Evolutionary conservation across 371 early-diverging fungal species (phyloP).

Genomic region (Mucor circinelloides): DNA sequence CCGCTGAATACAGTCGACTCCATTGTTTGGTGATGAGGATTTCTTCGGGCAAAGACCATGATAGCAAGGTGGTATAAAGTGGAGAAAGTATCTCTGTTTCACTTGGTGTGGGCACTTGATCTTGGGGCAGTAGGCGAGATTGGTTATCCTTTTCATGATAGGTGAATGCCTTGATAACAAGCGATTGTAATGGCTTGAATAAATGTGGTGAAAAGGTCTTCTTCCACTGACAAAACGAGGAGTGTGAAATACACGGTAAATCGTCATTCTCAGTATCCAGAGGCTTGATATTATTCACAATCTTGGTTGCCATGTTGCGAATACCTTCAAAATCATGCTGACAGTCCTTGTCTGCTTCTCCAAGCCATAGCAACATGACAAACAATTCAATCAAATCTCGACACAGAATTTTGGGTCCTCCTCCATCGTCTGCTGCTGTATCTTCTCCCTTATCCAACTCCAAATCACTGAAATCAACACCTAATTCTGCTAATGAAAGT

Average conservation of each 20-base stretch:
- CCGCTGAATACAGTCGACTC: constrained; percentile 55
- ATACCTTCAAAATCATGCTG: constrained; percentile 5
- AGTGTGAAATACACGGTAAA: constrained; percentile 22
- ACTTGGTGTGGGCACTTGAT: constrained; percentile 27
- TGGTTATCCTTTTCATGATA: constrained; percentile 13
- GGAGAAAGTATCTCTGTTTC: constrained; percentile 42
- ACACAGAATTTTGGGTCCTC: constrained; percentile 22
- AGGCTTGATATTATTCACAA: constrained; percentile 19
- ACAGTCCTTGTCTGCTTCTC: constrained; percentile 20
- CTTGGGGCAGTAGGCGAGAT: constrained; percentile 15
- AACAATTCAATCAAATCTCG: constrained; percentile 40
- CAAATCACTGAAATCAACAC: constrained; percentile 42
- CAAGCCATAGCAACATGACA: constrained; percentile 43
- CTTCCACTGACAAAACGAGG: constrained; percentile 42
- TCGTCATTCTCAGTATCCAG: neutral
- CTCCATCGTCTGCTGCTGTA: neutral
- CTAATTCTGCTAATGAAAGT: constrained; percentile 40
- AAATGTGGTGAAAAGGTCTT: constrained; percentile 51
- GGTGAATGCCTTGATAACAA: constrained; percentile 53
- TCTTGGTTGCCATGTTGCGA: neutral
- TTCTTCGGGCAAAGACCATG: constrained; percentile 50
- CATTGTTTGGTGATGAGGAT: constrained; percentile 37
- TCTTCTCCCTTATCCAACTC: constrained; percentile 19
- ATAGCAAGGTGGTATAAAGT: constrained; percentile 43
- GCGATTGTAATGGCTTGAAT: constrained; percentile 48